Conservation (phyloP, 2,329 filamentous ascomycete genomes). For the Cladosporium sp. region DNA sequence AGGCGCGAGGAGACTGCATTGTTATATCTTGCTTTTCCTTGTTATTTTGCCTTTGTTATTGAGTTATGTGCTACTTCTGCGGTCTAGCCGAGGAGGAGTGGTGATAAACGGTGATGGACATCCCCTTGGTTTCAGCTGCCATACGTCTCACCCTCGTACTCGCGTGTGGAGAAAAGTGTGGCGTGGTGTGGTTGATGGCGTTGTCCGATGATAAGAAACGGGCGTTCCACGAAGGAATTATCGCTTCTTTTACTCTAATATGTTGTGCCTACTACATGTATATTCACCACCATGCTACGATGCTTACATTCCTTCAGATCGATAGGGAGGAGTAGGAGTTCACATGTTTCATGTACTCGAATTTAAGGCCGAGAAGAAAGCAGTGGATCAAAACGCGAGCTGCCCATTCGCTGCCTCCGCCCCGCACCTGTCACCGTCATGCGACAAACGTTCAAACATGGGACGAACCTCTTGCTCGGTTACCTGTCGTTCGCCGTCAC, state of each 20-base stretch:
- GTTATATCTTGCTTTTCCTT: background rate
- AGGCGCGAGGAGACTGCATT: background rate
- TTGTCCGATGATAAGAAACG: background rate
- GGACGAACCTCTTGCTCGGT: background rate
- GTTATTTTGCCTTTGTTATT: background rate
- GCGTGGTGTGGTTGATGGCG: background rate
- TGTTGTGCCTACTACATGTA: background rate
- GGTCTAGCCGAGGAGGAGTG: background rate
- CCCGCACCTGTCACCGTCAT: background rate
- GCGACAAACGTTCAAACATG: background rate
- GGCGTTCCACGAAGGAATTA: background rate
- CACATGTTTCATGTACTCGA: background rate
- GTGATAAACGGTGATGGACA: background rate
- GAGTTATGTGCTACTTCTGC: background rate
- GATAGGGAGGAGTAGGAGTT: background rate
- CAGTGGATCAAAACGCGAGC: background rate
- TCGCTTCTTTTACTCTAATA: background rate
- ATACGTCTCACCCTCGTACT: background rate
- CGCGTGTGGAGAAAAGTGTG: background rate
- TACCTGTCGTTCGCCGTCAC: background rate
- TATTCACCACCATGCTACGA: background rate
- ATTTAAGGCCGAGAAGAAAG: conserved; percentile 1
- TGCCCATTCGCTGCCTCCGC: background rate
- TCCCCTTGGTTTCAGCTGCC: background rate
- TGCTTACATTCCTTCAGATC: background rate